Conservation (phyloP, 805 yeast genomes). For the Saccharomycopsis fodiens region DNA sequence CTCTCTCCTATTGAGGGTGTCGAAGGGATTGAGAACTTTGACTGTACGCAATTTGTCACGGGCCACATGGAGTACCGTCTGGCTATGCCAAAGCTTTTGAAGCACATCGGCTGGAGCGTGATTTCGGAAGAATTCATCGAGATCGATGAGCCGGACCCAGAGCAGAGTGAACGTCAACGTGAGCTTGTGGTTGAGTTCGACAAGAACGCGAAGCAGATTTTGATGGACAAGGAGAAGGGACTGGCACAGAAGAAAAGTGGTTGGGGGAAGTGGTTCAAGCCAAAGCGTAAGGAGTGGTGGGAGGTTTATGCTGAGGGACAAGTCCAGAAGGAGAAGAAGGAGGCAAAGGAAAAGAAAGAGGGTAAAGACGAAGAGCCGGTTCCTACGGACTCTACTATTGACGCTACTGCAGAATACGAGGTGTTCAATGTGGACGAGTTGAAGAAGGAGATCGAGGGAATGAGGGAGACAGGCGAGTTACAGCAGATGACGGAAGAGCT, state of each 20-base stretch:
- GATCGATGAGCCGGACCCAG: slow-evolving; percentile 94
- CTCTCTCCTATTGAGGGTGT: slow-evolving; percentile 63
- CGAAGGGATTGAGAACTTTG: slow-evolving; percentile 71
- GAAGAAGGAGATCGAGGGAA: slow-evolving; percentile 25
- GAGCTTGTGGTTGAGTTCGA: slow-evolving; percentile 79
- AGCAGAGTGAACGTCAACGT: slow-evolving; percentile 73
- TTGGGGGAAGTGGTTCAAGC: slow-evolving; percentile 41
- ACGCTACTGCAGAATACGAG: slow-evolving; percentile 26
- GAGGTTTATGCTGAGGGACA: slow-evolving; percentile 32
- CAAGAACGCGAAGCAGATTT: slow-evolving; percentile 64
- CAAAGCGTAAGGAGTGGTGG: slow-evolving; percentile 54
- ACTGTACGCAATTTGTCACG: slow-evolving; percentile 78
- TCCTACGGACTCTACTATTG: slow-evolving; percentile 34
- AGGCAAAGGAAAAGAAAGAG: slow-evolving; percentile 34
- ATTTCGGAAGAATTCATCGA: slow-evolving; percentile 88
- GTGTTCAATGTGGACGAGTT: slow-evolving; percentile 30
- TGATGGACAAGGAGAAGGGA: slow-evolving; percentile 27
- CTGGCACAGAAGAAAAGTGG: slow-evolving; percentile 27
- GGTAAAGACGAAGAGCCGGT: slow-evolving; percentile 26
- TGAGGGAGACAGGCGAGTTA: slow-evolving; percentile 21
- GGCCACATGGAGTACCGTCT: slow-evolving; percentile 98
- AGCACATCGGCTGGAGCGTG: slow-evolving; percentile 68
- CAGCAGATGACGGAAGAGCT: slow-evolving; percentile 15
- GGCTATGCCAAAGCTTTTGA: slow-evolving; percentile 78
- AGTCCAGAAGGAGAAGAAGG: slow-evolving; percentile 38